Evolutionary conservation across 2,329 filamentous ascomycete genomes (phyloP), one percentile per base, ranked within the genome.

Genomic region (Verticillium alfalfae): DNA sequence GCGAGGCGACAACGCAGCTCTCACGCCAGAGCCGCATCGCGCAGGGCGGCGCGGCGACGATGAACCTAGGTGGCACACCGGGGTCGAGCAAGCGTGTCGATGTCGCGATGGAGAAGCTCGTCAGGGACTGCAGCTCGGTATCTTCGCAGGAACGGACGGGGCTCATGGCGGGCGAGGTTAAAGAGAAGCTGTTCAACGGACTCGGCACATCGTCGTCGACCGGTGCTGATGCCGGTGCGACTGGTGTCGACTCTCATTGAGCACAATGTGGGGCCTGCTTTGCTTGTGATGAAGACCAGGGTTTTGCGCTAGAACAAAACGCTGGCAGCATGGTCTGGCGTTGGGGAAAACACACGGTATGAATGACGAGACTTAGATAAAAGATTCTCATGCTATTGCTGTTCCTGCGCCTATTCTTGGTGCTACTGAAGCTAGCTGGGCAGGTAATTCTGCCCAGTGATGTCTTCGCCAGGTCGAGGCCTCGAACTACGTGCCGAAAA

Each of bases 61-160:
- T 59, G 54, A 60, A 59, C 31, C 63, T 68, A 34, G 66, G 71
- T 60, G 65, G 66, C 13, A 65, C 66, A 3, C 64, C 66, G 2
- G 16, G 59, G 8, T 56, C 22, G 16, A 67, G 63, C n/a, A 71
- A 71, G 62, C 69, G 73, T 55, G 73, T 69, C 12, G 76, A 87
- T 62, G 77, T 76, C 67, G 79, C 83, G 56, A 71, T 90, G 59
- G 80, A 81, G 10, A 88, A 87, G 77, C 70, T 89, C 22, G 81
- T 84, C n/a, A 78, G 77, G 61, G 85, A 87, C n/a, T 78, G 82
- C n/a, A 84, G 80, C 66, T 79, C 84, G 72, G 83, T 90, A 67
- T 84, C 84, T 2, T 79, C 80, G 9, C 85, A 88, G 72, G 86
- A 89, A 75, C 78, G 76, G 68, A 84, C 84, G n/a, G 87, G 87